Base-by-base conservation (phyloP, 441 rosid genomes). In the Oxalis stricta region DNA sequence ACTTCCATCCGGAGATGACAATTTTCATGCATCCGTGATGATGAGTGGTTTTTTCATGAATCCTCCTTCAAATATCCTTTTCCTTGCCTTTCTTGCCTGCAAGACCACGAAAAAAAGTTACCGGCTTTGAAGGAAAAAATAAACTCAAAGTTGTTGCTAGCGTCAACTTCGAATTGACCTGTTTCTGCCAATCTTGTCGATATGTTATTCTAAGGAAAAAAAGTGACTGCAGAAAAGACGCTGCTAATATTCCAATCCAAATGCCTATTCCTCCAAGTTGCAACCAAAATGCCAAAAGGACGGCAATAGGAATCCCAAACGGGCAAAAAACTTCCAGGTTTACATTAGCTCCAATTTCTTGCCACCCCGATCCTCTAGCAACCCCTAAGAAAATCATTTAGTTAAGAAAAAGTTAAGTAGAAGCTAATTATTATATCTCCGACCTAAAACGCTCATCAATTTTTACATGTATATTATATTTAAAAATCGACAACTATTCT, bases 361-460 rank as follows among this genome's bases (percentile, higher is more conserved):
- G 81, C 66, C 73, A 71, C 26, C 72, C 72, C 11, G 65, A 67
- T 18, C 85, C 85, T 36, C 85, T 71, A 26, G 76, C 77, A 32
- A 73, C 65, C 31, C 76, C 81, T 76, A 58, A 64, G 39, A 21
- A 0, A 38, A 24, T 32, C 12, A 29, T 23, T 3, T 1, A 10
- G 1, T 2, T 36, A 15, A 20, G 14, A 9, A 3, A 16, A 30
- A 33, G n/a, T n/a, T n/a, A n/a, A n/a, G n/a, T n/a, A n/a, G n/a
- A n/a, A n/a, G n/a, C n/a, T n/a, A n/a, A n/a, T n/a, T n/a, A n/a
- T n/a, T n/a, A n/a, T n/a, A n/a, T n/a, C n/a, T n/a, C n/a, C n/a
- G n/a, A n/a, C n/a, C n/a, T n/a, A n/a, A n/a, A n/a, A n/a, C n/a
- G n/a, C n/a, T n/a, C n/a, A n/a, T n/a, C n/a, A n/a, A n/a, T n/a